Conservation (phyloP, 2,329 filamentous ascomycete genomes). For the Fusarium staphyleae region DNA sequence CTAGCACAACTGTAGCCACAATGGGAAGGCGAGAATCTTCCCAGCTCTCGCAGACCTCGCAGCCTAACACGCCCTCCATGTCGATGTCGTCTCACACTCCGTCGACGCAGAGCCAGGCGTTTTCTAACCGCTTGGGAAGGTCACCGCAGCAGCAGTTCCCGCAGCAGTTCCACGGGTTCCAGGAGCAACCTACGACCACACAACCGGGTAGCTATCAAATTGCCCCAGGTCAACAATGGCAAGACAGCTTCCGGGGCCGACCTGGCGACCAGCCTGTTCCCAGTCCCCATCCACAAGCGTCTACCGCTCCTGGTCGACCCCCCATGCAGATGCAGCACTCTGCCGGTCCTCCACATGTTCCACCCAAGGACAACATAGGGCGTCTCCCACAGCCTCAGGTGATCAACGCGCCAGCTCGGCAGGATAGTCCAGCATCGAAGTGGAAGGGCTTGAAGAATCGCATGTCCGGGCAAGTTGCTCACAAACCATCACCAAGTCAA, state of each 20-base stretch:
- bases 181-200: conserved; percentile 12
- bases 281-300: conserved; percentile 18
- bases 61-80: conserved; percentile 17
- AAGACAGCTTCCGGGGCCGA: conserved; percentile 8
- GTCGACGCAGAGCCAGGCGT: conserved; percentile 22
- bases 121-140: conserved; percentile 18
- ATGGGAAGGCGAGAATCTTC: conserved; percentile 24
- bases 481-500: conserved; percentile 27
- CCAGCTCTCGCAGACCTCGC: conserved; percentile 13
- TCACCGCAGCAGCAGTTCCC: conserved; percentile 24
- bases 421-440: conserved; percentile 39
- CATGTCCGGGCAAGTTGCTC: conserved; percentile 43
- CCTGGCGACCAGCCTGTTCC: conserved; percentile 16
- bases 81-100: conserved; percentile 25
- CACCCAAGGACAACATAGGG: conserved; percentile 19
- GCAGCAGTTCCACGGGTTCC: conserved; percentile 18
- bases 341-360: conserved; percentile 12
- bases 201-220: conserved; percentile 22
- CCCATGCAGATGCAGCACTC: conserved; percentile 30
- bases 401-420: conserved; percentile 18
- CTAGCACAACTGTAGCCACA: conserved; percentile 18
- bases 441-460: conserved; percentile 47
- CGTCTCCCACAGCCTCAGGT: conserved; percentile 12
- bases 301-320: conserved; percentile 17
- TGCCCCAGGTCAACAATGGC: conserved; percentile 23